Percentiles rank a stretch among this genome's conserved stretches.
phyloP scores from a whole-genome alignment of 768 basidiomycete species.

The Kwoniella europaea region DNA sequence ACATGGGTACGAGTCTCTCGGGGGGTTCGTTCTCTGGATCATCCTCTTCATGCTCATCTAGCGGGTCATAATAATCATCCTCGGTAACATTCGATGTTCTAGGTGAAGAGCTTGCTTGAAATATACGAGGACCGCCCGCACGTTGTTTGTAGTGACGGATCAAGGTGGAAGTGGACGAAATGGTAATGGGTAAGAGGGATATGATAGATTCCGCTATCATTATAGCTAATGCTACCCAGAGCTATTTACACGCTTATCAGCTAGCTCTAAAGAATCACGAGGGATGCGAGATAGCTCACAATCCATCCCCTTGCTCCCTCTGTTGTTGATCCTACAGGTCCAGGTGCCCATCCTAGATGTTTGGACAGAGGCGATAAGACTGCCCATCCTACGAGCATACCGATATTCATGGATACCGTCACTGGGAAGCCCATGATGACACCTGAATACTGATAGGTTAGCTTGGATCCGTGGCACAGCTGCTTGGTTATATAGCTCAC shows the following conservation, averaged over 20 bases:
- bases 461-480: constrained; percentile 15
- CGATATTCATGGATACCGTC: constrained; percentile 89
- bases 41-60: constrained; percentile 58
- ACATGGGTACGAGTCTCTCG: constrained; percentile 77
- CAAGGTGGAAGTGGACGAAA: constrained; percentile 59
- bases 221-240: constrained; percentile 94
- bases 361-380: constrained; percentile 88
- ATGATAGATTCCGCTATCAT: constrained; percentile 93
- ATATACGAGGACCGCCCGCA: constrained; percentile 35
- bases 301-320: constrained; percentile 73
- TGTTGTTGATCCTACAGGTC: constrained; percentile 83
- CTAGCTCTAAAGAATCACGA: neutral
- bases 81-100: constrained; percentile 26
- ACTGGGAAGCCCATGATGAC: constrained; percentile 99
- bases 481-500: constrained; percentile 57
- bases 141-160: constrained; percentile 37
- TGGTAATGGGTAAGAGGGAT: constrained; percentile 76
- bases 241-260: constrained; percentile 43
- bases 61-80: constrained; percentile 48
- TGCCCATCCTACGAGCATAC: constrained; percentile 97
- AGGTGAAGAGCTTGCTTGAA: constrained; percentile 34
- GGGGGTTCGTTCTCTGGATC: constrained; percentile 72
- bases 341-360: constrained; percentile 85
- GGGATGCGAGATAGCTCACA: constrained; percentile 32
- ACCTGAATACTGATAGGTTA: constrained; percentile 60